These are phyloP conservation scores for Nicotiana rustica DNA, from an alignment of 305 asterid genomes.

Conservation along the genomic window DNA sequence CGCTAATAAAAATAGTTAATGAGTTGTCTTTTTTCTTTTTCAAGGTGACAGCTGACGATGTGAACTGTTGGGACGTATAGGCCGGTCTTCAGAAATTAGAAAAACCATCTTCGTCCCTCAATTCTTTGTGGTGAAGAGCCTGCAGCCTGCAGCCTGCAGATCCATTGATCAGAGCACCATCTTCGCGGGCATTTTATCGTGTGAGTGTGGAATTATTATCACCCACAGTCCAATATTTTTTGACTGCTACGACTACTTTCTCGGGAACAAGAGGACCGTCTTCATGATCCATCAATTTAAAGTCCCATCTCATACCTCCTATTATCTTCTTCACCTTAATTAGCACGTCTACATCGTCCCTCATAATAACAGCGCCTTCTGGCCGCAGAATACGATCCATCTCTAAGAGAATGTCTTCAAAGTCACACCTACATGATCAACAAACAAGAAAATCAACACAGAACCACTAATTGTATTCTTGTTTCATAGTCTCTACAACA, in stretches of 20 bases:
- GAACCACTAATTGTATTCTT: background rate
- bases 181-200: conserved; percentile 38
- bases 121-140: no score
- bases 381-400: conserved; percentile 79
- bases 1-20: no score
- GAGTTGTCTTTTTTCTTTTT: no score
- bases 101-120: no score
- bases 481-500: background rate
- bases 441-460: background rate
- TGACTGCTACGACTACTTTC: conserved; percentile 68
- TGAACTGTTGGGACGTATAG: background rate
- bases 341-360: conserved; percentile 70
- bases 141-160: background rate
- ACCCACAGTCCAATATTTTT: conserved; percentile 70
- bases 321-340: conserved; percentile 66
- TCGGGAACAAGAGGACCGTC: conserved; percentile 75
- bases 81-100: no score
- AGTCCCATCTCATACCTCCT: conserved; percentile 73
- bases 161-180: background rate
- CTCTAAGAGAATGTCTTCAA: conserved; percentile 72
- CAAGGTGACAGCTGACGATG: background rate
- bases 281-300: conserved; percentile 75
- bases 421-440: conserved; percentile 53
- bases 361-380: conserved; percentile 75
- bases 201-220: conserved; percentile 61